These are phyloP conservation scores for Wakefieldia striispora DNA, from an alignment of 768 basidiomycete genomes.

Conservation along the genomic window DNA sequence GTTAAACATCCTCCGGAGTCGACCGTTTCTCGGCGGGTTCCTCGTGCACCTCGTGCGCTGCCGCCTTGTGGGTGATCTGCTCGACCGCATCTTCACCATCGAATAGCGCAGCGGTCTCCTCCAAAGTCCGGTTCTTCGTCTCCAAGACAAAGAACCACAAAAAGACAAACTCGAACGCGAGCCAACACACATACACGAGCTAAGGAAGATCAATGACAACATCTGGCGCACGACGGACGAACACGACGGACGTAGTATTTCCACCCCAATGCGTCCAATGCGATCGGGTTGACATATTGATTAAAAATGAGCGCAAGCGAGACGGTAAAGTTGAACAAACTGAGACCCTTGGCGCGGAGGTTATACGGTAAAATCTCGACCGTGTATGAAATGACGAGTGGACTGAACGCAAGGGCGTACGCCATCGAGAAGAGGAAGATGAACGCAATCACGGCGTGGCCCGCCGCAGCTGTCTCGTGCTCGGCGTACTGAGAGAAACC, in stretches of 20 bases:
- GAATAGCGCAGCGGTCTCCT: constrained; percentile 72
- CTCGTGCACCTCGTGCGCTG: background rate
- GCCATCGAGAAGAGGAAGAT: constrained; percentile 54
- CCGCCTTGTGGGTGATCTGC: constrained; percentile 15
- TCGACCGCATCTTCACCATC: constrained; percentile 47
- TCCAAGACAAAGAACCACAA: constrained; percentile 17
- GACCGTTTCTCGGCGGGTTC: background rate
- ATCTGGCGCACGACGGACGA: no score
- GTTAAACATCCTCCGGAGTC: no score
- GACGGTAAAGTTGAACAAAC: constrained; percentile 66
- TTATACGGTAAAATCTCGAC: constrained; percentile 80
- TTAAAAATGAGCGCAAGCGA: constrained; percentile 73
- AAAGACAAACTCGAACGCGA: constrained; percentile 9
- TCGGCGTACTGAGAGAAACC: constrained; percentile 58
- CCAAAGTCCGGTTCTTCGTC: constrained; percentile 48
- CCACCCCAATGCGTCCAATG: constrained; percentile 52
- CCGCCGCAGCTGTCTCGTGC: constrained; percentile 40
- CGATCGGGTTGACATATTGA: constrained; percentile 78
- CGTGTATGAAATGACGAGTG: constrained; percentile 59
- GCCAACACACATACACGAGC: constrained; percentile 24
- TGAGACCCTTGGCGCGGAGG: constrained; percentile 79
- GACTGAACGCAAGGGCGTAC: constrained; percentile 74
- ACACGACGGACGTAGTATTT: constrained; percentile 37
- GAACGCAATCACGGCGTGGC: constrained; percentile 48
- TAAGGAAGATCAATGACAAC: background rate